These are phyloP conservation scores for Brachypodium distachyon DNA, from an alignment of 202 grass and related monocot genomes.

Conservation along the genomic window DNA sequence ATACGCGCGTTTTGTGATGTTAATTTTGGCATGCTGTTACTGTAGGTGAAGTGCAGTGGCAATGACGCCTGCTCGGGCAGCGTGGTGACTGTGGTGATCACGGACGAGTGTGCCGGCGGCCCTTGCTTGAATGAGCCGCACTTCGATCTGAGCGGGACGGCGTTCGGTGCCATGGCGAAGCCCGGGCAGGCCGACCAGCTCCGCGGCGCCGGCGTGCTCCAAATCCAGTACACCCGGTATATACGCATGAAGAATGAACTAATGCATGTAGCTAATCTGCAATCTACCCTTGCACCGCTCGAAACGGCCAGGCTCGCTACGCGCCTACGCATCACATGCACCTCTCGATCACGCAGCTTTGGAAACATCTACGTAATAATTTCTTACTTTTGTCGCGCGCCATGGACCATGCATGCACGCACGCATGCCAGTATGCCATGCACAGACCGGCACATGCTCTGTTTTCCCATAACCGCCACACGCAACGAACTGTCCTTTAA, in stretches of 20 bases:
- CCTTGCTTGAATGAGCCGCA: constrained; percentile 41
- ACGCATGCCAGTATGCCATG: too few species aligned
- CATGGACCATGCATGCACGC: not conserved
- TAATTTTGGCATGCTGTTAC: not conserved
- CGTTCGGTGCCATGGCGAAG: constrained; percentile 57
- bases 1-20: not conserved
- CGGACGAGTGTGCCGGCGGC: constrained; percentile 43
- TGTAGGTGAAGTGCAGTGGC: constrained; percentile 50
- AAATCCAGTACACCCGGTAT: constrained; percentile 54
- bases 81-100: constrained; percentile 54
- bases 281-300: too few species aligned
- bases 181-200: constrained; percentile 47
- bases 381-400: not conserved
- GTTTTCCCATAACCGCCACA: not conserved
- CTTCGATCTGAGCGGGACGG: constrained; percentile 68
- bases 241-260: not conserved
- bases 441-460: not conserved
- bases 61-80: constrained; percentile 49
- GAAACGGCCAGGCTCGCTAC: not conserved
- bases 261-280: not conserved
- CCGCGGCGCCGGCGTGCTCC: constrained; percentile 37
- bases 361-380: not conserved
- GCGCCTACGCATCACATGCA: not conserved
- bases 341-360: not conserved
- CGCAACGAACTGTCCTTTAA: not conserved